Conservation (phyloP, 148 eudicot genomes). For the Vaccinium macrocarpon region DNA sequence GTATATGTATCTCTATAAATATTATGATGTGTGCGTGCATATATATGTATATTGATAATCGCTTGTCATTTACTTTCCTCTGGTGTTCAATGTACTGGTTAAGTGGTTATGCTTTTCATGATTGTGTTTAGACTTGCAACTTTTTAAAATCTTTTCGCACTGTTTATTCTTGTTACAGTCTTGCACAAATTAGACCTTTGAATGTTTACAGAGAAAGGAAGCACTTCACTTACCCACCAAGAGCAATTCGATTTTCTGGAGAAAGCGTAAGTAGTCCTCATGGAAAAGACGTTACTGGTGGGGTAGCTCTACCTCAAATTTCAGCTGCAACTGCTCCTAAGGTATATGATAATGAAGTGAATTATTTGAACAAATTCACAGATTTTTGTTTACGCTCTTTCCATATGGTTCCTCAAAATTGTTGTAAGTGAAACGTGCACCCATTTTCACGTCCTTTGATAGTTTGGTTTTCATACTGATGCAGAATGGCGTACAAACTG, state of each 20-base stretch:
- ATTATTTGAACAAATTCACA: conserved; percentile 8
- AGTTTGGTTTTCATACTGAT: conserved; percentile 15
- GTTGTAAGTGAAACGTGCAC: neutral
- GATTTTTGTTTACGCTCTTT: neutral
- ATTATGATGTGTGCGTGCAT: no score
- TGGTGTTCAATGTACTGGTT: neutral
- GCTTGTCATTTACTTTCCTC: neutral
- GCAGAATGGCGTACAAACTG: conserved; percentile 25
- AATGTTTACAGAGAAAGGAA: conserved; percentile 68
- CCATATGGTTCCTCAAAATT: neutral
- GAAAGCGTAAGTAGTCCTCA: conserved; percentile 37
- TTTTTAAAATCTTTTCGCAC: neutral
- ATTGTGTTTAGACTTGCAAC: neutral
- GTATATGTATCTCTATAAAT: no score
- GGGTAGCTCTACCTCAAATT: conserved; percentile 60
- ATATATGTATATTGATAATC: neutral
- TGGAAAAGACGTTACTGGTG: conserved; percentile 34
- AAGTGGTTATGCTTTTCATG: neutral
- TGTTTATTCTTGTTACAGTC: neutral
- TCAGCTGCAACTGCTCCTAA: conserved; percentile 74
- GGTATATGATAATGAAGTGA: conserved; percentile 29
- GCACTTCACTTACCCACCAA: conserved; percentile 55
- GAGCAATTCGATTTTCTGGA: conserved; percentile 51
- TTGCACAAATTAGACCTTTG: neutral
- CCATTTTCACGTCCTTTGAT: neutral